Percentiles rank a stretch among this genome's conserved stretches.
These are phyloP conservation scores for Cladosporium sp. DNA, from an alignment of 2,329 filamentous ascomycete species.

Conservation along the genomic window DNA sequence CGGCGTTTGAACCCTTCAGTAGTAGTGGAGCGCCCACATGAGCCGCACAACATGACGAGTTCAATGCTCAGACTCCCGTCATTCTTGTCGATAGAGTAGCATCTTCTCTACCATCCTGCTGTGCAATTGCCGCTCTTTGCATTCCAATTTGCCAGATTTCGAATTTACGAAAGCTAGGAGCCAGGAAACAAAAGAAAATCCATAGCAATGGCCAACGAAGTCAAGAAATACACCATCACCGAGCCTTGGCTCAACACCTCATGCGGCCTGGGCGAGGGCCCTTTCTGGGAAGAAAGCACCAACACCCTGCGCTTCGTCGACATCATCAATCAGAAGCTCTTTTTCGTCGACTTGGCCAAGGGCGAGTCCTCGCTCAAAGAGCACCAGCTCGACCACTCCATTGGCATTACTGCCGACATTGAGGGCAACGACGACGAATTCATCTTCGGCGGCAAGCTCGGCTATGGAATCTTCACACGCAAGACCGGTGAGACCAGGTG, in stretches of 20 bases:
- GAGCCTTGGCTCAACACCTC: slow-evolving; percentile 56
- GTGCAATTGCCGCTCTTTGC: not conserved
- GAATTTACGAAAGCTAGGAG: no score
- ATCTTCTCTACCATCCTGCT: not conserved
- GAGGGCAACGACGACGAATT: slow-evolving; percentile 64
- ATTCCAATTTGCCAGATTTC: no score
- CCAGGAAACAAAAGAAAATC: not conserved
- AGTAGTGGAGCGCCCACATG: not conserved
- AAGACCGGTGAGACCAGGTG: slow-evolving; percentile 52
- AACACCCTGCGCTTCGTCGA: slow-evolving; percentile 74
- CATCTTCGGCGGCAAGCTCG: slow-evolving; percentile 74
- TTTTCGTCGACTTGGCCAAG: slow-evolving; percentile 62
- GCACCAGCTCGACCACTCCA: slow-evolving; percentile 53
- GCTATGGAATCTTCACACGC: slow-evolving; percentile 73
- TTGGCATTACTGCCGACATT: slow-evolving; percentile 71
- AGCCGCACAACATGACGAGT: slow-evolving; percentile 10
- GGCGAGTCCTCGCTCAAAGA: slow-evolving; percentile 56
- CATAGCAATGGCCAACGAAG: slow-evolving; percentile 23
- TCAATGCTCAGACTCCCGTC: not conserved
- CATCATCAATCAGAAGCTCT: slow-evolving; percentile 71
- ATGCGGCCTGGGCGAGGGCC: slow-evolving; percentile 68
- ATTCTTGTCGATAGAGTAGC: not conserved
- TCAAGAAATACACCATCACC: slow-evolving; percentile 32
- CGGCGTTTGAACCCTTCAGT: not conserved
- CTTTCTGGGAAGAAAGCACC: slow-evolving; percentile 64